Base-by-base conservation (phyloP, 2,329 filamentous ascomycete genomes). In the Ophiostoma sp. region DNA sequence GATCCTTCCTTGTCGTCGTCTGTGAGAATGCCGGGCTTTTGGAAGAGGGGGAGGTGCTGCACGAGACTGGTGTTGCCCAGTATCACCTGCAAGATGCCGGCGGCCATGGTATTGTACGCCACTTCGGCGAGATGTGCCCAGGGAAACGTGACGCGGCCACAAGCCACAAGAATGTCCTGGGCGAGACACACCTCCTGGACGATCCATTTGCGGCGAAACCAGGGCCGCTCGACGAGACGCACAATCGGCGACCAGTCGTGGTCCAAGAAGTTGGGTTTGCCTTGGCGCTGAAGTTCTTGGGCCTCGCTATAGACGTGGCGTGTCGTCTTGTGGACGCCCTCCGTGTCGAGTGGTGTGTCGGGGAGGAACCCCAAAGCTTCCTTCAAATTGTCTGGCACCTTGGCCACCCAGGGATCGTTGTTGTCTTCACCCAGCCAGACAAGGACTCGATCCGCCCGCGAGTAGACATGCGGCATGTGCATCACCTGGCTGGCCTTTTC, bases 391-490 rank as follows among this genome's bases (percentile, higher is more conserved):
- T 9, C 28, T 1, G 50, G 45, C 9, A 39, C 66, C 5, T 28
- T 12, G 25, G 19, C 28, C 5, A 55, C 11, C 19, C 17, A 17
- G 15, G 19, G 6, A 4, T 78, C 72, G 1, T 78, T 71, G 12
- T 77, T 74, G 52, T 75, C 76, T 17, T 80, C 77, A 0, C 82
- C 82, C 8, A 83, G 76, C 79, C 81, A 81, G 9, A 81, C 75
- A 52, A 76, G 80, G 19, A 81, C 81, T 3, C 78, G 76, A 28
- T 78, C 74, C 0, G 80, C 80, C 19, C 78, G 76, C 22, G 75
- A 76, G 70, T 82, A 83, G 22, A 83, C 80, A 1, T 72, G 63
- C 2, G 77, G 69, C 81, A 84, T 83, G 74, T 80, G 78, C 36
- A 76, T 74, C 2, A 83, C 80, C 73, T 83, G 82, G 33, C 78